phyloP scores from a whole-genome alignment of 1,284 basidiomycete genomes.

The Coniferiporia weirii region DNA sequence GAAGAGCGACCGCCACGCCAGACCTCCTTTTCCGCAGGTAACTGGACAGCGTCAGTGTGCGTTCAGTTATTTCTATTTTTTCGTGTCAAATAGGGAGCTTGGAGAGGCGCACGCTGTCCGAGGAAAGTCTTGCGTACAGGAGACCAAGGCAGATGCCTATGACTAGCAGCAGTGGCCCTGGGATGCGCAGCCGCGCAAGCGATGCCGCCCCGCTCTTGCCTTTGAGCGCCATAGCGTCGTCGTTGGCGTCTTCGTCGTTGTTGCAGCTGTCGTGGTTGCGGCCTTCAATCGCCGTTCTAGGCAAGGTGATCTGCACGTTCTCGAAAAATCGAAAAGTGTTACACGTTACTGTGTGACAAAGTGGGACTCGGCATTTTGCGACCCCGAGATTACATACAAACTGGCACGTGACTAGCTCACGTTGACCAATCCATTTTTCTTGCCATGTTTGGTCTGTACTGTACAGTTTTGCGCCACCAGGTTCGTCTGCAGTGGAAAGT shows the following conservation, averaged over 20 bases:
- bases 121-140: conserved; percentile 14
- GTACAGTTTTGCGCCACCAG: not conserved
- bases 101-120: not conserved
- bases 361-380: no score
- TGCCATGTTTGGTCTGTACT: not conserved
- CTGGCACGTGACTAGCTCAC: no score
- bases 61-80: not conserved
- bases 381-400: no score
- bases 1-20: conserved; percentile 53
- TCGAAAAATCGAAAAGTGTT: not conserved
- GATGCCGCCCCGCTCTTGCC: not conserved
- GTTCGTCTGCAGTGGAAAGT: no score
- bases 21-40: conserved; percentile 19
- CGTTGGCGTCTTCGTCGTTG: not conserved
- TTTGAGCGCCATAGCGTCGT: conserved; percentile 11
- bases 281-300: not conserved
- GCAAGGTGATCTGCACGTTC: no score
- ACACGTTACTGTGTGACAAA: not conserved
- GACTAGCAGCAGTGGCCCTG: conserved; percentile 14
- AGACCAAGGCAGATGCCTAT: conserved; percentile 17
- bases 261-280: not conserved
- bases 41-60: not conserved
- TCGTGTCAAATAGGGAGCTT: not conserved
- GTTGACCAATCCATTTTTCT: no score
- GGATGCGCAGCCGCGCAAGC: conserved; percentile 11